Conservation (phyloP, 257 asterid species). For the Salvia hispanica region DNA sequence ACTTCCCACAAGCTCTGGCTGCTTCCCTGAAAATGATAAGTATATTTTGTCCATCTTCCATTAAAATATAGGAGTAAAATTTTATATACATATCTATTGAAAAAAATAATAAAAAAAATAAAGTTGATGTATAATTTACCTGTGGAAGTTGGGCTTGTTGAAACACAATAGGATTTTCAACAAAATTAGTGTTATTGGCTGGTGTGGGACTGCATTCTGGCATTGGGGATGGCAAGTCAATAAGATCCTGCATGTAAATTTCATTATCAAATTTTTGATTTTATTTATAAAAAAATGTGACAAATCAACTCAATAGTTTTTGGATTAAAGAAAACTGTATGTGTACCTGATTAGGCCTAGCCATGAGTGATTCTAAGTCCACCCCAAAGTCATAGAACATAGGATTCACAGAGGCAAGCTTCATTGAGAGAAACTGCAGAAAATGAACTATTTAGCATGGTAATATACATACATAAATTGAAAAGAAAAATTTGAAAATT, state of each 20-base stretch:
- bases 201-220: slow-evolving; percentile 38
- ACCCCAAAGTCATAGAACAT: slow-evolving; percentile 65
- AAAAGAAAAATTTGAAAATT: neutral
- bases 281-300: neutral
- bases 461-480: neutral
- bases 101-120: too few species aligned
- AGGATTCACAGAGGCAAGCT: slow-evolving; percentile 79
- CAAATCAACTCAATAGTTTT: neutral
- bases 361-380: slow-evolving; percentile 69
- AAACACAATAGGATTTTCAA: slow-evolving; percentile 41
- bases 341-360: slow-evolving; percentile 63
- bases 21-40: slow-evolving; percentile 58
- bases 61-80: neutral
- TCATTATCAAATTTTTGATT: slow-evolving; percentile 1
- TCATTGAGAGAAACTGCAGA: slow-evolving; percentile 89
- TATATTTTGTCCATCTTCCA: slow-evolving; percentile 15
- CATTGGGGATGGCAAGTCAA: slow-evolving; percentile 45
- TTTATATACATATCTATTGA: neutral
- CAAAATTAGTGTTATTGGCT: slow-evolving; percentile 37
- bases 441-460: too few species aligned
- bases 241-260: slow-evolving; percentile 45
- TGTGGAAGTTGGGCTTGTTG: slow-evolving; percentile 47
- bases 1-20: slow-evolving; percentile 69
- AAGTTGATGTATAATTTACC: slow-evolving; percentile 17
- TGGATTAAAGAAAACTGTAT: neutral